These are phyloP conservation scores for Aspergillus bertholletiae DNA, from an alignment of 495 filamentous ascomycete species.

Conservation along the genomic window DNA sequence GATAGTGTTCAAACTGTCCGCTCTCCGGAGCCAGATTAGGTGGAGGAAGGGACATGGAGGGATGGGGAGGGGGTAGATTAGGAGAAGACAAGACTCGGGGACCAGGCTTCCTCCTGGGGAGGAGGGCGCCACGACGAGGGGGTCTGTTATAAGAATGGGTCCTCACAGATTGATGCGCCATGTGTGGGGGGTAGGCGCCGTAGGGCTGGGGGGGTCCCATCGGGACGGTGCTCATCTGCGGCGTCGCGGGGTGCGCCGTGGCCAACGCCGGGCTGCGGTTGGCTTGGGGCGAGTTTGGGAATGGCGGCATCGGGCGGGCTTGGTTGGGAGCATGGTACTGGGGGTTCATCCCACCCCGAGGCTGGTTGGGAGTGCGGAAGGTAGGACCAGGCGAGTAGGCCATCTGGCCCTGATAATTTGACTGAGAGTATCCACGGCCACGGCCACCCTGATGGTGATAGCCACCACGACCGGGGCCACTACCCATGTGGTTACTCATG, in stretches of 20 bases:
- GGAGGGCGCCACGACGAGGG: constrained; percentile 22
- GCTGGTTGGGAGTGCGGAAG: constrained; percentile 60
- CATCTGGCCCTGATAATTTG: constrained; percentile 57
- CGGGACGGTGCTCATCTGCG: constrained; percentile 60
- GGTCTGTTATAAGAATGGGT: constrained; percentile 35
- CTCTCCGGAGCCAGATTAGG: constrained; percentile 65
- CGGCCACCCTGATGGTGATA: constrained; percentile 58
- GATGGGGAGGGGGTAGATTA: constrained; percentile 9
- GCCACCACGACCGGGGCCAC: constrained; percentile 51
- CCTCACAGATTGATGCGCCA: constrained; percentile 66
- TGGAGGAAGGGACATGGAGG: constrained; percentile 30
- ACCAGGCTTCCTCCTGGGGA: constrained; percentile 12
- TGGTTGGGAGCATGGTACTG: constrained; percentile 58
- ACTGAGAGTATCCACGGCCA: constrained; percentile 62
- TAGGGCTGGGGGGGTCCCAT: constrained; percentile 58
- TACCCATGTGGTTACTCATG: constrained; percentile 56
- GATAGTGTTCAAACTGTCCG: constrained; percentile 69
- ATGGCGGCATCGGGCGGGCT: constrained; percentile 51
- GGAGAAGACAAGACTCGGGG: constrained; percentile 18
- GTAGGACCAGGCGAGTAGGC: constrained; percentile 61
- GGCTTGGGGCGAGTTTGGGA: constrained; percentile 63
- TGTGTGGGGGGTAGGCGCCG: constrained; percentile 54
- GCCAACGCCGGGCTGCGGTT: constrained; percentile 70
- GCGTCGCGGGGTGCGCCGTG: constrained; percentile 64
- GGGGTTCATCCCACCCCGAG: constrained; percentile 63